These are phyloP conservation scores for Thielaviopsis cerberus DNA, from an alignment of 2,329 filamentous ascomycete species.

Conservation along the genomic window DNA sequence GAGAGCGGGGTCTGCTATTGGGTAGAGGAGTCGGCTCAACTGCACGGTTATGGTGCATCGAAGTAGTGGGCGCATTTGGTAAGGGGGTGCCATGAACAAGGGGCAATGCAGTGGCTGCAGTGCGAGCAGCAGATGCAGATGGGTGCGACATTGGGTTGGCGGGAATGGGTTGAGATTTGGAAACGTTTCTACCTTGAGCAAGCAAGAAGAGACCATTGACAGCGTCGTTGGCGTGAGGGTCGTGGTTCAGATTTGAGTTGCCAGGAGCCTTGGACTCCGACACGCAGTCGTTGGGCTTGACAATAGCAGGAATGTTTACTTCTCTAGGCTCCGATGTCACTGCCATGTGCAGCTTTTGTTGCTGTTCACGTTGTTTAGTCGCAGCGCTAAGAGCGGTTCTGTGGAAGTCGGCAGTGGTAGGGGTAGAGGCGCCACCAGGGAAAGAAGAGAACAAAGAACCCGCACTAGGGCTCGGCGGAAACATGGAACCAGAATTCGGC, in stretches of 20 bases:
- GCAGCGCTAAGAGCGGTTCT: slow-evolving; percentile 74
- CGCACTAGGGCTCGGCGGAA: slow-evolving; percentile 75
- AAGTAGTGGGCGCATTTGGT: neutral
- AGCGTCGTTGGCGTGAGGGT: slow-evolving; percentile 83
- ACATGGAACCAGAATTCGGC: slow-evolving; percentile 79
- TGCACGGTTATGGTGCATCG: neutral
- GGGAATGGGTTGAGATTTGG: slow-evolving; percentile 15
- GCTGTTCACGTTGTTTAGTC: slow-evolving; percentile 35
- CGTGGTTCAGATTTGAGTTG: slow-evolving; percentile 28
- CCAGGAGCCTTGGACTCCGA: slow-evolving; percentile 23
- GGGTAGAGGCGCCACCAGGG: slow-evolving; percentile 67
- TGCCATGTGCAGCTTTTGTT: slow-evolving; percentile 19
- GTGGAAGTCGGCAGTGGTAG: slow-evolving; percentile 83
- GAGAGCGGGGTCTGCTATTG: neutral
- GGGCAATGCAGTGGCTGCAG: neutral
- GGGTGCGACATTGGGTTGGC: neutral
- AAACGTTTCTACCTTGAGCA: slow-evolving; percentile 45
- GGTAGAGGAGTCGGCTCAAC: neutral
- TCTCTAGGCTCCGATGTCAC: slow-evolving; percentile 10
- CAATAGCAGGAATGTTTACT: neutral
- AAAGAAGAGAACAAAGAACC: slow-evolving; percentile 56
- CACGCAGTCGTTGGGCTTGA: slow-evolving; percentile 32
- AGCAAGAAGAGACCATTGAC: slow-evolving; percentile 88
- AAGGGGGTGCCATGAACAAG: neutral
- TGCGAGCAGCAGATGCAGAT: slow-evolving; percentile 15